Evolutionary conservation across 805 yeast species (phyloP), one percentile per base, ranked within the genome.

Genomic region (Metschnikowia reukaufii): DNA sequence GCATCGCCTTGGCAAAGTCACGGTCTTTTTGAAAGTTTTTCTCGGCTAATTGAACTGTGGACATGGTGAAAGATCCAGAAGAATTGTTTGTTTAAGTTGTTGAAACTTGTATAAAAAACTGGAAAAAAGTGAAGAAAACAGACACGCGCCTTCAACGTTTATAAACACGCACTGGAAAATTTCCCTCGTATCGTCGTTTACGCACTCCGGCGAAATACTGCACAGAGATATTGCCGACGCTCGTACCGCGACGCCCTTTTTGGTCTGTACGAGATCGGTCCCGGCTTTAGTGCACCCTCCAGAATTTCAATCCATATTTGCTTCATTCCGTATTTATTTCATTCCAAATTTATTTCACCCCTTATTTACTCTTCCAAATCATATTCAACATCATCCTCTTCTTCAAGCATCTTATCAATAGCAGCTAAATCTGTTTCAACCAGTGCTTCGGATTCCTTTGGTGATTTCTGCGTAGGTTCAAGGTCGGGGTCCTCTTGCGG

Each of bases 1-100:
- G 97, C 65, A 92, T 70, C 31, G 92, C 88, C 58, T 82, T 76
- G 57, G 97, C 86, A 68, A 92, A 92, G 44, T 83, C 77, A 56
- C 79, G 73, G 67, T 86, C 94, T 56, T 73, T 70, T 42, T 70
- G 71, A 65, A 70, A 80, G 53, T 83, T 72, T 68, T 82, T 84
- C 42, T 70, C 64, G 36, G 74, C 72, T 58, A 72, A 64, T 58
- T 63, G 49, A 52, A 64, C 45, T n/a, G 51, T 13, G 20, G 57
- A 45, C 55, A 52, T 50, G 50, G 39, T 49, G 49, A 33, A 33
- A 42, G 38, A 35, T 36, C 25, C 48, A 20, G 31, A 35, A 16
- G 21, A 37, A 16, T 25, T 37, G 43, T 36, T 35, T 27, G 7
- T 23, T 23, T 9, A 34, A 49, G 55, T 50, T 54, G 58, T 50